A percentile compares a stretch with the other conserved stretches of the same genome.
These are phyloP conservation scores for Austroboletus novae-zelandiae DNA, from an alignment of 1,284 basidiomycete genomes.

Conservation along the genomic window DNA sequence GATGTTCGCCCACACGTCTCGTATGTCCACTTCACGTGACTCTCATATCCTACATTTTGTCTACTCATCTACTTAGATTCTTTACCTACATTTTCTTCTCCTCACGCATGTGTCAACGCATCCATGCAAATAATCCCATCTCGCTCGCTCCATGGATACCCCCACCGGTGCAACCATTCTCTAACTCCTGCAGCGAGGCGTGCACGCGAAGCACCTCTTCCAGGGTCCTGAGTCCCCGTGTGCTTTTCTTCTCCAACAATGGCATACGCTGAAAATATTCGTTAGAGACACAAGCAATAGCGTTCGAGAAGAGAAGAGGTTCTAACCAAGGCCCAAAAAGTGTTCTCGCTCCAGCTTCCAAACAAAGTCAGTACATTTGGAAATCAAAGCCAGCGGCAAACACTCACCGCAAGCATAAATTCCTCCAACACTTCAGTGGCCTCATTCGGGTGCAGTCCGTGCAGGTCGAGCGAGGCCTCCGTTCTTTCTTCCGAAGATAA, in stretches of 20 bases:
- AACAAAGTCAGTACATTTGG: constrained; percentile 7
- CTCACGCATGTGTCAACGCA: constrained; percentile 64
- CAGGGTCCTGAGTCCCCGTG: constrained; percentile 82
- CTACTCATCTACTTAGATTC: neutral
- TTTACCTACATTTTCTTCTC: neutral
- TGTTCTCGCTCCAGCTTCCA: constrained; percentile 79
- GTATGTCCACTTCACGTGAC: constrained; percentile 17
- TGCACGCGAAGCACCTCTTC: constrained; percentile 76
- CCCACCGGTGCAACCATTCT: constrained; percentile 90
- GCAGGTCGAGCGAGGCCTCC: constrained; percentile 80
- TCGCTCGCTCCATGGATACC: constrained; percentile 93
- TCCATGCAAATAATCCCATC: constrained; percentile 91
- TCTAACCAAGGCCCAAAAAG: constrained; percentile 78
- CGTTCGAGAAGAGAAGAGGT: neutral
- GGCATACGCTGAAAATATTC: constrained; percentile 63
- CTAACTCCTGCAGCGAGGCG: constrained; percentile 83
- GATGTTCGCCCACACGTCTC: too few species aligned
- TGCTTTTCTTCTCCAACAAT: constrained; percentile 97
- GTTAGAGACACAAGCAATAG: constrained; percentile 8
- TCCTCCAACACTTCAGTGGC: constrained; percentile 89
- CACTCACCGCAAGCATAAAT: constrained; percentile 81
- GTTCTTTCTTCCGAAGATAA: constrained; percentile 78
- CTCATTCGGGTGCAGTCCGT: constrained; percentile 88
- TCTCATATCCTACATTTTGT: constrained; percentile 1
- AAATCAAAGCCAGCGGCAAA: constrained; percentile 1